These are phyloP conservation scores for Chenopodium berlandieri DNA, from an alignment of 148 eudicot species.

Conservation along the genomic window DNA sequence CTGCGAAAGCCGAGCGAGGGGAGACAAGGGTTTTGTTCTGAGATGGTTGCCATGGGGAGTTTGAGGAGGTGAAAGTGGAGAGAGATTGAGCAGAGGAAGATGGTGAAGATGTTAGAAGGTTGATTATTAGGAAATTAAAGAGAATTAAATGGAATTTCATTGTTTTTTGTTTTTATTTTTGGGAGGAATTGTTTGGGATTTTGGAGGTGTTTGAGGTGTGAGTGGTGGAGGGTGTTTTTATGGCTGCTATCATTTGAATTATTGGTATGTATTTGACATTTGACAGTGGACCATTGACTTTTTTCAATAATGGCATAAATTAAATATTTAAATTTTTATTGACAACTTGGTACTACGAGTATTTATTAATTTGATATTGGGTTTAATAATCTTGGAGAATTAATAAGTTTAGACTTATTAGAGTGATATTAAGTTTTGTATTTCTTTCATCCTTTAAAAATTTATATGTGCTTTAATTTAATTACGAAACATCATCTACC, in stretches of 20 bases:
- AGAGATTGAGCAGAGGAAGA: conserved; percentile 21
- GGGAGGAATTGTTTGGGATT: not conserved
- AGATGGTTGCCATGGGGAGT: conserved; percentile 53
- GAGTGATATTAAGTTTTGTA: too few relatives aligned
- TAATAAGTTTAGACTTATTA: too few relatives aligned
- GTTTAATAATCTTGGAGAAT: too few relatives aligned
- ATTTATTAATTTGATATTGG: too few relatives aligned
- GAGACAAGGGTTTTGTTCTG: conserved; percentile 53
- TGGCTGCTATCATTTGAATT: conserved; percentile 6
- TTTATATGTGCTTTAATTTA: too few relatives aligned
- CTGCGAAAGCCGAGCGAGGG: conserved; percentile 51
- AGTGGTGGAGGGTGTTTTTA: not conserved
- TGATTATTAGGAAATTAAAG: not conserved
- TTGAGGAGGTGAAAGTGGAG: conserved; percentile 33
- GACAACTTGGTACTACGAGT: not conserved
- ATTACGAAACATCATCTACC: too few relatives aligned
- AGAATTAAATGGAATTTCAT: not conserved
- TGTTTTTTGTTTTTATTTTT: not conserved
- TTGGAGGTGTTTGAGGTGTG: not conserved
- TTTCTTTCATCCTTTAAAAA: too few relatives aligned
- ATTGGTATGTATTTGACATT: not conserved
- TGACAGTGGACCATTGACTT: not conserved
- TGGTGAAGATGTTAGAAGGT: conserved; percentile 9
- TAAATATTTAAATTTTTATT: too few relatives aligned
- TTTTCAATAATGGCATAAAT: not conserved